These are phyloP conservation scores for Vinca minor DNA, from an alignment of 257 asterid species.

Conservation along the genomic window DNA sequence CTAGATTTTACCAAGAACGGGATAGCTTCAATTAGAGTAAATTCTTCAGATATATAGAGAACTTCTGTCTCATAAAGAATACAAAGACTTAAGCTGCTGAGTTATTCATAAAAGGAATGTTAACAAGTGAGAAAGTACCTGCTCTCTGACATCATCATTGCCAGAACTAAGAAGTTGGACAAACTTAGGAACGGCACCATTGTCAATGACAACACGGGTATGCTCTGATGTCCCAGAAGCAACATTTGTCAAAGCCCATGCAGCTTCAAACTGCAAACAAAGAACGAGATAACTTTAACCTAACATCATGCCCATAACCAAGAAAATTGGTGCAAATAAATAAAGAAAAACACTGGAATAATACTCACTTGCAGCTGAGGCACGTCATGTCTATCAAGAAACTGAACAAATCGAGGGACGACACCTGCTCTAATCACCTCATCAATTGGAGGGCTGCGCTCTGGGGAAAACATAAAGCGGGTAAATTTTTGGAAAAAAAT, in stretches of 20 bases:
- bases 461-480: conserved; percentile 24
- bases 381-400: conserved; percentile 64
- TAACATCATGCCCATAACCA: neutral
- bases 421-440: conserved; percentile 84
- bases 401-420: conserved; percentile 77
- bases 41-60: too few species aligned
- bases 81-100: neutral
- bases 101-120: neutral
- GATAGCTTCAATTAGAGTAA: too few species aligned
- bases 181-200: conserved; percentile 74
- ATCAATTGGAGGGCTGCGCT: conserved; percentile 83
- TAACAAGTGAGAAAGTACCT: conserved; percentile 33
- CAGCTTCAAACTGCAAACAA: conserved; percentile 68
- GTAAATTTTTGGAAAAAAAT: conserved; percentile 8
- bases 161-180: conserved; percentile 72
- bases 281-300: neutral
- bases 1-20: too few species aligned
- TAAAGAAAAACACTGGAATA: neutral
- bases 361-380: conserved; percentile 70
- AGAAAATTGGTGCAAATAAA: neutral
- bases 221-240: conserved; percentile 94
- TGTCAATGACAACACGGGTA: conserved; percentile 77
- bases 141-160: conserved; percentile 90
- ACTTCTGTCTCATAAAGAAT: neutral
- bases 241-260: conserved; percentile 93